Percentiles rank a stretch among this genome's conserved stretches.
Evolutionary conservation across 495 filamentous ascomycete genomes (phyloP).

Genomic region (Hyaloscypha bicolor): DNA sequence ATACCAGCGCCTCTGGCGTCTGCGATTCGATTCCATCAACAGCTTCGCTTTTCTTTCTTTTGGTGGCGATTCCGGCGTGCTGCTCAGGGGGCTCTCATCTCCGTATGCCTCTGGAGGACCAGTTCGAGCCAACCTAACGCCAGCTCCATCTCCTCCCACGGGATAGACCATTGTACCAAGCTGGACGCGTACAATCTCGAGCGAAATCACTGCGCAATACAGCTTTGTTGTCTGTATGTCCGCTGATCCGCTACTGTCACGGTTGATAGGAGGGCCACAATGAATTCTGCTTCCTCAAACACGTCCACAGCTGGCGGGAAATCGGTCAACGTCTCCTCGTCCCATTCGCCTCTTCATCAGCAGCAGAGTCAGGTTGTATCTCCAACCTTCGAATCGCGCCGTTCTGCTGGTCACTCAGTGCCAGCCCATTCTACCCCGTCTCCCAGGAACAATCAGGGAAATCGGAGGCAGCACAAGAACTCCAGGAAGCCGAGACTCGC

Average conservation of each 20-base stretch:
- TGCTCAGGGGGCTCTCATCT: neutral
- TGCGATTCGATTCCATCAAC: conserved; percentile 17
- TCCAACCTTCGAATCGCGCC: conserved; percentile 58
- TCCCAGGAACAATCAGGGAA: conserved; percentile 72
- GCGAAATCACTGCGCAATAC: neutral
- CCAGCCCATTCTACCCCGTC: conserved; percentile 48
- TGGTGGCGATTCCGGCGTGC: neutral
- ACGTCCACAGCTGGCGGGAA: conserved; percentile 31
- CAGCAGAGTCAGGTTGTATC: conserved; percentile 34
- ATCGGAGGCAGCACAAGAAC: conserved; percentile 72
- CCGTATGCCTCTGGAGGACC: neutral
- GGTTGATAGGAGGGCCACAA: conserved; percentile 20
- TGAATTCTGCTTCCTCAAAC: conserved; percentile 34
- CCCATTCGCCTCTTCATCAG: conserved; percentile 26
- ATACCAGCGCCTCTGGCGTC: conserved; percentile 31
- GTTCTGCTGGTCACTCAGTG: conserved; percentile 59
- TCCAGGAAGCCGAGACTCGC: conserved; percentile 49
- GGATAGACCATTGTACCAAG: neutral
- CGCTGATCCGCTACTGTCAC: neutral
- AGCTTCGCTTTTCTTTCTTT: conserved; percentile 11
- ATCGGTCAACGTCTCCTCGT: conserved; percentile 28
- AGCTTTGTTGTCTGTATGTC: conserved; percentile 19
- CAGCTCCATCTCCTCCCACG: neutral
- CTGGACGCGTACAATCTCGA: neutral
- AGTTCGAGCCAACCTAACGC: neutral